Evolutionary conservation across 176 grass and related monocot genomes (phyloP).

Genomic region (Ensete ventricosum): DNA sequence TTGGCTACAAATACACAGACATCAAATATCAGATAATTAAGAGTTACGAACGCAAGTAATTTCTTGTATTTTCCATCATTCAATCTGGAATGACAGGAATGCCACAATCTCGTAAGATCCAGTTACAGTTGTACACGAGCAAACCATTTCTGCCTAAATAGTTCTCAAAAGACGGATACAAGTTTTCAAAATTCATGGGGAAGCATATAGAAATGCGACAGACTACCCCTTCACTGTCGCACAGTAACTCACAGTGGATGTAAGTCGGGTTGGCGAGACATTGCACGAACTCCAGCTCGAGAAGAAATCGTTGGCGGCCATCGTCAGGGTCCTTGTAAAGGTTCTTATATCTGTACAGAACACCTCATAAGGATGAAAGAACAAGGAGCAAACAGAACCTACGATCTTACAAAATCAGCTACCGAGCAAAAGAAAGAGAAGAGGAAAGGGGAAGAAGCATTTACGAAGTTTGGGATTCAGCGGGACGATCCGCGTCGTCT

Average conservation of each 20-base stretch:
- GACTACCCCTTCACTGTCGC: neutral
- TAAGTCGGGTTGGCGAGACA: constrained; percentile 94
- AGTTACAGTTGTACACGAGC: neutral
- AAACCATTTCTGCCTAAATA: neutral
- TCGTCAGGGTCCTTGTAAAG: constrained; percentile 69
- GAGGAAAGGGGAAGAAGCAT: neutral
- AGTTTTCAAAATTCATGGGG: neutral
- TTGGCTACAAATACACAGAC: too few species aligned
- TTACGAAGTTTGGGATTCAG: constrained; percentile 27
- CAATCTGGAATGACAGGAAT: neutral
- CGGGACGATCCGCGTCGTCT: constrained; percentile 13
- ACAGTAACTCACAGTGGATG: constrained; percentile 57
- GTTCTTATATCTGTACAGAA: constrained; percentile 25
- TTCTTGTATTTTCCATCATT: neutral
- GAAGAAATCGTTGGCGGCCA: constrained; percentile 63
- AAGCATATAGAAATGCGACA: neutral
- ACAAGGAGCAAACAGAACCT: neutral
- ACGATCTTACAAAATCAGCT: neutral
- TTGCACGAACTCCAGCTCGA: constrained; percentile 91
- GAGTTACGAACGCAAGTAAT: neutral
- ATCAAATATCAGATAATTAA: neutral
- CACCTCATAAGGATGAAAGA: neutral
- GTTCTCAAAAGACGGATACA: too few species aligned
- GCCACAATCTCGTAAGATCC: neutral
- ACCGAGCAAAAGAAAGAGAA: too few species aligned